Base-by-base conservation (phyloP, 2,329 filamentous ascomycete genomes). In the Microdochium paspali region DNA sequence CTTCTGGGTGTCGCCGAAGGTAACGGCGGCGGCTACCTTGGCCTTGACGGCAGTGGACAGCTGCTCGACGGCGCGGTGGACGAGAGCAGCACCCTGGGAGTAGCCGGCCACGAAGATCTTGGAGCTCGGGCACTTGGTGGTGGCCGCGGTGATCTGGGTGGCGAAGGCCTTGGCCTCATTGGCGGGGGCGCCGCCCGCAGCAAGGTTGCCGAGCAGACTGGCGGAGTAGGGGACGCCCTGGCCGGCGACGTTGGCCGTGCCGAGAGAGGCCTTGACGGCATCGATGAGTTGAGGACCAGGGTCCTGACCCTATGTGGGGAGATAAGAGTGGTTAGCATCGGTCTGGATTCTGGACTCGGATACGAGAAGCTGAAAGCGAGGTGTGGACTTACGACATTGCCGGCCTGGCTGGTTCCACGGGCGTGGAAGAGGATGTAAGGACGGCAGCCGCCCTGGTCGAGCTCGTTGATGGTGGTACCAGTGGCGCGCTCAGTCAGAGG, bases 371-470 rank as follows among this genome's bases (percentile, higher is more conserved):
- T 15, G n/a, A 18, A 26, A 10, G 44, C 60, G 23, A 3, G 4
- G 35, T n/a, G 12, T 10, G 6, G 31, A 40, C 67, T 32, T 49
- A 64, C 63, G 56, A 63, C 58, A 44, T 65, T 65, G 24, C 62
- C 63, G 1, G 50, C n/a, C 48, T 66, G 63, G 12, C 59, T 61
- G 0, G 63, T 62, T 1, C 59, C 64, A 21, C 64, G 60, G 3
- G 63, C 61, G 44, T 64, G 64, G 44, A 65, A 61, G 10, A 66
- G 59, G 13, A 57, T 61, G n/a, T 59, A 54, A 13, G 54, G 51
- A 23, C 60, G 58, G 50, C 64, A 66, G 7, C 44, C 31, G 1
- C 61, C 61, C 9, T 47, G 43, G 20, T 53, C 47, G 13, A 66
- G 47, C 7, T 66, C 64, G 21, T 65, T 61, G 44, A 58, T 49